Base-by-base conservation (phyloP, 2,329 filamentous ascomycete genomes). In the Ophiocordyceps polyrhachis-furcata region DNA sequence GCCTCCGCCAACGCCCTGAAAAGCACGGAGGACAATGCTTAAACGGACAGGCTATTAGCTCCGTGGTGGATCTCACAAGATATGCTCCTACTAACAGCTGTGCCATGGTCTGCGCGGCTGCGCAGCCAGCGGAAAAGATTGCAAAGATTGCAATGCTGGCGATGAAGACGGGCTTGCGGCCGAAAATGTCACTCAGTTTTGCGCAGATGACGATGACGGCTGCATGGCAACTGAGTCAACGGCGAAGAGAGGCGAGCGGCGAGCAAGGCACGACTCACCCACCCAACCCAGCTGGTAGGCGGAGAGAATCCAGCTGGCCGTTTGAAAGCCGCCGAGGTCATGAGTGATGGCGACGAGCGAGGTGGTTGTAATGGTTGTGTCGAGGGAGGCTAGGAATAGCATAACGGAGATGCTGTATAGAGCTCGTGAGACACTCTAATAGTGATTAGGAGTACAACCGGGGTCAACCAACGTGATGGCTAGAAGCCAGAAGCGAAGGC, bases 1-100 rank as follows among this genome's bases (percentile, higher is more conserved):
- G 15, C 70, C 67, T 5, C 66, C 70, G 1, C 70, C 70, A 17
- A 73, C 60, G 15, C 69, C 69, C 44, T 73, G 69, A 5, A 71
- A 60, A 0, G 65, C 64, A 29, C 69, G 65, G 44, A 61, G 70
- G 12, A 68, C 50, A 42, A 74, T 71, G 1, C 56, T 59, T n/a
- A 8, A n/a, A 20, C 17, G 38, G 19, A 15, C 17, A 21, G 35
- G 35, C 17, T 6, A 19, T 38, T 4, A 20, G 17, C n/a, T 38
- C 17, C 5, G 35, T 6, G 8, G 11, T 5, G 29, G 31, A 20
- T 17, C 35, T 20, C 13, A 28, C 19, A 31, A 15, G 21, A 43
- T 9, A 19, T 12, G 17, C 11, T 14, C 14, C 12, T 5, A 44
- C 48, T 44, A 49, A 58, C 59, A 70, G 56, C 29, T 65, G 60